Percentiles rank a stretch among this genome's conserved stretches.
These are phyloP conservation scores for Elongisporangium prolatum DNA, from an alignment of 352 stramenopile genomes.

Conservation along the genomic window DNA sequence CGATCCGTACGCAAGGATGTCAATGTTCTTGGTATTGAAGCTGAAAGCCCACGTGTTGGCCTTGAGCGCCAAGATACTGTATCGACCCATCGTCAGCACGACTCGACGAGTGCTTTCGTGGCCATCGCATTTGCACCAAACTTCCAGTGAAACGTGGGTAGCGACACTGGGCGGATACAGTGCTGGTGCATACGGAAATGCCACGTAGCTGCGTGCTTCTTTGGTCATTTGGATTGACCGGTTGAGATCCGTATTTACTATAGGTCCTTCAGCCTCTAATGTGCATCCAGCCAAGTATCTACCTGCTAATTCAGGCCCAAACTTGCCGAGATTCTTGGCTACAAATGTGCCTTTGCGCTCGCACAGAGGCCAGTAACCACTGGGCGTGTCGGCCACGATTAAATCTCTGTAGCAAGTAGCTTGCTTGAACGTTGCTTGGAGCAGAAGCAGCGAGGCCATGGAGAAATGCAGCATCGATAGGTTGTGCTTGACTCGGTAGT, in stretches of 20 bases:
- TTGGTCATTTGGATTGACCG: slow-evolving; percentile 60
- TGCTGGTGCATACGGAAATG: slow-evolving; percentile 31
- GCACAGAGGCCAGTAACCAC: slow-evolving; percentile 85
- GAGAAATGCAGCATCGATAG: slow-evolving; percentile 84
- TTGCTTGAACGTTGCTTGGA: slow-evolving; percentile 73
- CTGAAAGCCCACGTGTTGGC: slow-evolving; percentile 77
- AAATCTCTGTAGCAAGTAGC: slow-evolving; percentile 78
- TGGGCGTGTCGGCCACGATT: slow-evolving; percentile 54
- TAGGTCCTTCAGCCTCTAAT: slow-evolving; percentile 69
- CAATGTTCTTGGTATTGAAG: slow-evolving; percentile 75
- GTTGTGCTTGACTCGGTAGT: slow-evolving; percentile 80
- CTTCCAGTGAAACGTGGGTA: slow-evolving; percentile 63
- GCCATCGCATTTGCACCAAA: slow-evolving; percentile 69
- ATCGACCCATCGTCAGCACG: slow-evolving; percentile 71
- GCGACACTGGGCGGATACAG: slow-evolving; percentile 36
- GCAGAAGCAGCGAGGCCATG: slow-evolving; percentile 76
- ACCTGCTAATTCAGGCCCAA: slow-evolving; percentile 34
- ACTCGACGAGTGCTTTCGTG: slow-evolving; percentile 64
- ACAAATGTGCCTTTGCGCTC: slow-evolving; percentile 69
- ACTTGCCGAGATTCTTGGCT: slow-evolving; percentile 67
- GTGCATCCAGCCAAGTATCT: slow-evolving; percentile 58
- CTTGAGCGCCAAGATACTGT: slow-evolving; percentile 62
- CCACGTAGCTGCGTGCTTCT: slow-evolving; percentile 46
- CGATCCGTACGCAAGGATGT: slow-evolving; percentile 55
- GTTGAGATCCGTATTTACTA: slow-evolving; percentile 82